Percentiles rank a stretch among this genome's conserved stretches.
Evolutionary conservation across 768 basidiomycete species (phyloP).

Genomic region (Nidularia sp.): DNA sequence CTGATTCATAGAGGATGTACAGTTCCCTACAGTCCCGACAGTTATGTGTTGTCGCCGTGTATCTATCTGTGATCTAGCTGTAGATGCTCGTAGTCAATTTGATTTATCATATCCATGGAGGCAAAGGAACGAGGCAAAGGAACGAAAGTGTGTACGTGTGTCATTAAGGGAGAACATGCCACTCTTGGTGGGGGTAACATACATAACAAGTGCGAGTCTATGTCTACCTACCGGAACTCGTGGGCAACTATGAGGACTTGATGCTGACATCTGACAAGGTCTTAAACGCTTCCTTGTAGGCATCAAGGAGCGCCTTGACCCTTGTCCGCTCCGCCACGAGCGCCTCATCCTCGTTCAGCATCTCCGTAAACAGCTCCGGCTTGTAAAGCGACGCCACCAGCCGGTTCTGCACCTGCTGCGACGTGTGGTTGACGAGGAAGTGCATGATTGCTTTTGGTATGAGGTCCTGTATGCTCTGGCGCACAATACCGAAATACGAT

Average conservation of each 20-base stretch:
- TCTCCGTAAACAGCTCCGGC: conserved; percentile 84
- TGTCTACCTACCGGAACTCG: background rate
- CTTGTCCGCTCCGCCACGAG: conserved; percentile 90
- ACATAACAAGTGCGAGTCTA: background rate
- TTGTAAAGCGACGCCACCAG: conserved; percentile 94
- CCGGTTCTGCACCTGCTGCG: conserved; percentile 94
- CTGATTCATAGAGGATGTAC: too few species aligned
- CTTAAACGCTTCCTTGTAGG: conserved; percentile 93
- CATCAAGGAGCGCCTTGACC: conserved; percentile 91
- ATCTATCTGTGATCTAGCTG: too few species aligned
- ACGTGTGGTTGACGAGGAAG: conserved; percentile 93
- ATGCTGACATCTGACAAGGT: conserved; percentile 79
- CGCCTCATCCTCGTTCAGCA: conserved; percentile 94
- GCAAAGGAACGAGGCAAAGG: too few species aligned
- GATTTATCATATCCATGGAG: too few species aligned
- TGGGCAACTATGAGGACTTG: conserved; percentile 45
- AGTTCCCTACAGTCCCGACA: too few species aligned
- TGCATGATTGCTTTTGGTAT: conserved; percentile 99
- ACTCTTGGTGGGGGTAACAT: conserved; percentile 1
- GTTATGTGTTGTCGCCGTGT: too few species aligned
- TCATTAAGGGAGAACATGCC: conserved; percentile 1
- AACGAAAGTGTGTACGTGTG: background rate
- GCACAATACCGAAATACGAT: conserved; percentile 93
- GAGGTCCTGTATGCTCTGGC: conserved; percentile 95
- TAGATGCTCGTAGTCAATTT: too few species aligned